Conservation (phyloP, 768 basidiomycete species). For the Boletus barrowsii region DNA sequence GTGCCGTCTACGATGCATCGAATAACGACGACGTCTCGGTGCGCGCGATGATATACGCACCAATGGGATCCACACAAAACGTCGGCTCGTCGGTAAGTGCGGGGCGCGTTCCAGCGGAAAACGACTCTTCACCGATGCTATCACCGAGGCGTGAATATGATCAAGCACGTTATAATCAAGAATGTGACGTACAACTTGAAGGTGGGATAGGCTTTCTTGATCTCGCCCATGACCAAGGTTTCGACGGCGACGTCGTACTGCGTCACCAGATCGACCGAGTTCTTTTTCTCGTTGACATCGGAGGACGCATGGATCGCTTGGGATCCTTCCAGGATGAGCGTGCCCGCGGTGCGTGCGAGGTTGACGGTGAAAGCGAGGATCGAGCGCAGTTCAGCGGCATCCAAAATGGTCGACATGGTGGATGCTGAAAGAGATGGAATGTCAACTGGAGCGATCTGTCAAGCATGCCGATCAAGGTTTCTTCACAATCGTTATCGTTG, state of each 20-base stretch:
- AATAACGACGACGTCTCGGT: neutral
- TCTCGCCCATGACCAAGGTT: conserved; percentile 70
- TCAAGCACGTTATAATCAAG: neutral
- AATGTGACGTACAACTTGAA: conserved; percentile 73
- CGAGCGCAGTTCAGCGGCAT: conserved; percentile 46
- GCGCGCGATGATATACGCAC: conserved; percentile 35
- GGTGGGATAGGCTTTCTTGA: conserved; percentile 61
- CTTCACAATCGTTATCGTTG: neutral
- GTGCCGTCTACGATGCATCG: conserved; percentile 60
- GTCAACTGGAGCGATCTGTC: neutral
- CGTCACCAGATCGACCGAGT: conserved; percentile 91
- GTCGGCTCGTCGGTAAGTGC: conserved; percentile 85
- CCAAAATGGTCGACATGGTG: conserved; percentile 34
- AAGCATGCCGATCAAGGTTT: neutral
- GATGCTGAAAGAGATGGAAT: neutral
- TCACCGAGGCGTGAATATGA: neutral
- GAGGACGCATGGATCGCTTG: conserved; percentile 63
- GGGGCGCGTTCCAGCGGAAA: conserved; percentile 66
- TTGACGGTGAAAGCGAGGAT: conserved; percentile 66
- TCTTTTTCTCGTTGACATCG: conserved; percentile 81
- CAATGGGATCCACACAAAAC: conserved; percentile 95
- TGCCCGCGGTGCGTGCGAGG: conserved; percentile 76
- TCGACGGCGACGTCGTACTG: conserved; percentile 93
- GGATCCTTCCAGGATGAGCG: conserved; percentile 73
- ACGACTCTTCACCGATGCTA: conserved; percentile 95